Evolutionary conservation across 2,329 filamentous ascomycete species (phyloP), one percentile per base, ranked within the genome.

Genomic region (Ascochyta fabae): DNA sequence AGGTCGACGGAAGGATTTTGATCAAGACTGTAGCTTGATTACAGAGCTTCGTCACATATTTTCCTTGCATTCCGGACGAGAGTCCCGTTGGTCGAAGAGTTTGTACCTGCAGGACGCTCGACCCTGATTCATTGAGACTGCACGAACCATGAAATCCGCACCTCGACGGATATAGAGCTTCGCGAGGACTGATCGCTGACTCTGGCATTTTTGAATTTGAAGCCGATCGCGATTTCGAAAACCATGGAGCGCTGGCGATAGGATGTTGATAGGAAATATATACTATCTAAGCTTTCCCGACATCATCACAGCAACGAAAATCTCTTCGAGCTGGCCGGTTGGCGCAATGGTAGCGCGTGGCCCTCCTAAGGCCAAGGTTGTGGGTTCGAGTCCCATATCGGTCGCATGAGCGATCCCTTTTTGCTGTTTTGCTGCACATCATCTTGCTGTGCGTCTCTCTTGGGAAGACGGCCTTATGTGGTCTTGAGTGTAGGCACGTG

Each of bases 311-410:
- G 48, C 50, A 40, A 34, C 22, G 35, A 48, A 47, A 44, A 35
- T 29, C n/a, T 50, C 38, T 44, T 56, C 43, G 35, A 55, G 50
- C 48, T 53, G 69, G 68, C 68, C 65, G 66, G 69, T 64, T 74
- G 70, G 71, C 71, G 71, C 71, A 74, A 74, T 74, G 71, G 71
- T 73, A 74, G 71, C 71, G 71, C 71, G 71, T 69, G 68, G 70
- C 69, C 71, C 71, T 74, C 71, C 71, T 74, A 74, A 74, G 71
- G 69, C 70, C 67, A 68, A 73, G 71, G 71, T 61, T 73, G 71
- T 67, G 65, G 63, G 71, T 74, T 74, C 71, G 71, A 74, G 71
- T 74, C 71, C 64, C 65, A 68, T 68, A 61, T 71, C 65, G 68
- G 70, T 73, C 71, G 70, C 36, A 26, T 26, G 4, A 26, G 4